Percentiles rank a stretch among this genome's conserved stretches.
Evolutionary conservation across 108 stramenopile genomes (phyloP).

Genomic region (Licmophora abbreviata): DNA sequence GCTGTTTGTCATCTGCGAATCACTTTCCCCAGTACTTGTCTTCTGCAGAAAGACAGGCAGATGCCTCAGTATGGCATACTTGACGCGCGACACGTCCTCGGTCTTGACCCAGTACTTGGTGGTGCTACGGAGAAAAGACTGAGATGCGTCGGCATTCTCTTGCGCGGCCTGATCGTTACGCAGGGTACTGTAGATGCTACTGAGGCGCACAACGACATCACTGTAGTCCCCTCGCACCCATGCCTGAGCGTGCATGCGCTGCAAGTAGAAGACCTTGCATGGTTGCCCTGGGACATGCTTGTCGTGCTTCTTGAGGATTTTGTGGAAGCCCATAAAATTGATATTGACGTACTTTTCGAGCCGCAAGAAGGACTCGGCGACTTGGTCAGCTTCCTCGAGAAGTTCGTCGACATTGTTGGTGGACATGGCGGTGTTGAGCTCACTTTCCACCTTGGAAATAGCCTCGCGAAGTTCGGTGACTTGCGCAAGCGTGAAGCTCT

Average conservation of each 20-base stretch:
- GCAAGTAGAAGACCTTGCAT: constrained; percentile 87
- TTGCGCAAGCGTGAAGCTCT: constrained; percentile 70
- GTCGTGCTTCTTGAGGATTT: constrained; percentile 98
- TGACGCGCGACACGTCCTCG: constrained; percentile 90
- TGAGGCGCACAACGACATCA: constrained; percentile 87
- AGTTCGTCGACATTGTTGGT: constrained; percentile 14
- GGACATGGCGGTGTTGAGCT: constrained; percentile 1
- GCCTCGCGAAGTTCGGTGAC: constrained; percentile 62
- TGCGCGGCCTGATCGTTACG: constrained; percentile 76
- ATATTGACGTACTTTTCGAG: constrained; percentile 96
- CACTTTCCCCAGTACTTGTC: constrained; percentile 83
- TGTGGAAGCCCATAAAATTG: constrained; percentile 97
- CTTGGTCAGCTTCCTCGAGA: constrained; percentile 42
- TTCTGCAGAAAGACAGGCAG: constrained; percentile 94
- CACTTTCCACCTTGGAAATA: constrained; percentile 30
- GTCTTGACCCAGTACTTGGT: constrained; percentile 98
- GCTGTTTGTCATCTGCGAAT: constrained; percentile 88
- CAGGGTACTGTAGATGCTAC: constrained; percentile 64
- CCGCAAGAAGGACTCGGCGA: constrained; percentile 68
- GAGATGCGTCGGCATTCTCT: constrained; percentile 60
- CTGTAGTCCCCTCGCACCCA: constrained; percentile 95
- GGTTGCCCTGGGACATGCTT: constrained; percentile 78
- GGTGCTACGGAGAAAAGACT: constrained; percentile 85
- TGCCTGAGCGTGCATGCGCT: constrained; percentile 92
- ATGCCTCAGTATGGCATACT: constrained; percentile 87